Evolutionary conservation across 1,139 yeast species (phyloP).

Genomic region (Chernovozyma sophiae-reginae): DNA sequence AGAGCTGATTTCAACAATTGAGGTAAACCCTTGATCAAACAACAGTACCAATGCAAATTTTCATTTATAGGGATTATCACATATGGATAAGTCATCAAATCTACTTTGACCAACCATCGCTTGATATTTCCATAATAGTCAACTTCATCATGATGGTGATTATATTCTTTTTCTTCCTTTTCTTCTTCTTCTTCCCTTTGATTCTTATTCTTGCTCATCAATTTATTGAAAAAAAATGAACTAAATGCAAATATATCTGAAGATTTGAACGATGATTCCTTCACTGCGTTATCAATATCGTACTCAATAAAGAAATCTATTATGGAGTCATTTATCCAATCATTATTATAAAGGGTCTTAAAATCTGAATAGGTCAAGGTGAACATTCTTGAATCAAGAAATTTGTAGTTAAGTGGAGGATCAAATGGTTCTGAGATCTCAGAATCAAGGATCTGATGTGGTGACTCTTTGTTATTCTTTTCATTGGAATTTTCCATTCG

Average conservation of each 20-base stretch:
- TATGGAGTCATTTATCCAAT: slow-evolving; percentile 73
- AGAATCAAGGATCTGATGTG: neutral
- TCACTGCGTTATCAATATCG: slow-evolving; percentile 42
- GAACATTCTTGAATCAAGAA: slow-evolving; percentile 45
- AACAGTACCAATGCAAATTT: slow-evolving; percentile 83
- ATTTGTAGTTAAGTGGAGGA: slow-evolving; percentile 51
- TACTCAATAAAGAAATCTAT: slow-evolving; percentile 69
- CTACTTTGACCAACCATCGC: slow-evolving; percentile 75
- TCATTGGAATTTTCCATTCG: neutral
- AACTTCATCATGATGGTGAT: neutral
- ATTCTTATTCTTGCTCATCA: slow-evolving; percentile 28
- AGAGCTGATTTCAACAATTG: slow-evolving; percentile 19
- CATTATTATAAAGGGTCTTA: slow-evolving; percentile 61
- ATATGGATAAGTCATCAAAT: slow-evolving; percentile 56
- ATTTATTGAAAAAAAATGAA: slow-evolving; percentile 77
- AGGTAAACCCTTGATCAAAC: slow-evolving; percentile 54
- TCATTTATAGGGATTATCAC: slow-evolving; percentile 82
- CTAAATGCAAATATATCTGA: slow-evolving; percentile 60
- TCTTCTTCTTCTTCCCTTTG: neutral
- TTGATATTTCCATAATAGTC: slow-evolving; percentile 61
- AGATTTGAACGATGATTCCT: slow-evolving; percentile 15
- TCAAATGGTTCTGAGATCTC: slow-evolving; percentile 31
- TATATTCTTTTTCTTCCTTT: neutral
- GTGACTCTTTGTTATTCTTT: neutral
- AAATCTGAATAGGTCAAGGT: slow-evolving; percentile 59